Base-by-base conservation (phyloP, 2,329 filamentous ascomycete genomes). In the Cladosporium sphaerospermum region DNA sequence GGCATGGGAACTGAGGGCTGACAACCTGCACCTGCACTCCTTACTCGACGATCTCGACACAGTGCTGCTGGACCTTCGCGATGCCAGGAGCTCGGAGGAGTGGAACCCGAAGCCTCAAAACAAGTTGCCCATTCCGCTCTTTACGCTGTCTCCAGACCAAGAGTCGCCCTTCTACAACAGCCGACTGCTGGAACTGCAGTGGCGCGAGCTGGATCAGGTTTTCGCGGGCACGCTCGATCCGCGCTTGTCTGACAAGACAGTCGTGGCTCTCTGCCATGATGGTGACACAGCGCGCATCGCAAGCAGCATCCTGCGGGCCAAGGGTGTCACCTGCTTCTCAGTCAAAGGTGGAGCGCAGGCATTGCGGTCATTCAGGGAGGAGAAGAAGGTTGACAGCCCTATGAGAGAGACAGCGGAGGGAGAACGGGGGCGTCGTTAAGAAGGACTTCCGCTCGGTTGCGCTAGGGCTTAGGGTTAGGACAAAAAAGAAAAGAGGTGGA, bases 271-370 rank as follows among this genome's bases (percentile, higher is more conserved):
- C 9, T 81, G 78, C 61, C 80, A 81, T 48, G 69, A 78, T 44
- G 79, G 79, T 2, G 77, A 82, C 54, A 77, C 73, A 31, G 71
- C 78, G 4, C 71, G 79, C 0, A 72, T 82, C 4, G 79, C 78
- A 2, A 76, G 76, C 2, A 80, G 77, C 50, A 72, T 82, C 2
- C 61, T 82, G 45, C 69, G 78, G 4, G 77, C 75, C 0, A 78
- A 76, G 56, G 77, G 74, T 3, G 10, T 36, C 6, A 13, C 13
- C 9, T 45, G 44, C 44, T 45, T 36, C 28, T 45, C 44, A 4
- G 44, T 45, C 4, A 45, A 45, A 10, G 44, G 44, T 9, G 44
- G 44, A 33, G n/a, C 44, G 32, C 44, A 45, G 44, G 31, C 44
- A 8, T 13, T 45, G n/a, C 10, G 19, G 14, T 10, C 6, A 18